Evolutionary conservation across 2,329 filamentous ascomycete species (phyloP).

Genomic region (Simplicillium aogashimaense): DNA sequence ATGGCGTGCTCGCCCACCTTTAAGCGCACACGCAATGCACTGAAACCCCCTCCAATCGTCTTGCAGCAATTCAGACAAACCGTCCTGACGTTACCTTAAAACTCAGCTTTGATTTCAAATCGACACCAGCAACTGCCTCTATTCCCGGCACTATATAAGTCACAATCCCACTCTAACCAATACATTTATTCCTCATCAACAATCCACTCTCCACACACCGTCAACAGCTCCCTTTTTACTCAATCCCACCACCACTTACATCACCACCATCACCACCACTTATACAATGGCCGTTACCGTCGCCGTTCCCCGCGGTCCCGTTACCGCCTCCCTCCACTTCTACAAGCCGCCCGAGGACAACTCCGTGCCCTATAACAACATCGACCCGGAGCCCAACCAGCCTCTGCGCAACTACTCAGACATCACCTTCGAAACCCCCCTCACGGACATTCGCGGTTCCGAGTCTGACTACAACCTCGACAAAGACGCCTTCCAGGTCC

Average conservation of each 20-base stretch:
- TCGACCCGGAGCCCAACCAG: conserved; percentile 53
- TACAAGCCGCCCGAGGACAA: conserved; percentile 51
- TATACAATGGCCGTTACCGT: conserved; percentile 26
- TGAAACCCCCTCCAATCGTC: neutral
- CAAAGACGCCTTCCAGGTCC: conserved; percentile 62
- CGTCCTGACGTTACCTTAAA: neutral
- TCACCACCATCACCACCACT: neutral
- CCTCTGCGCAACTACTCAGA: conserved; percentile 57
- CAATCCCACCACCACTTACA: neutral
- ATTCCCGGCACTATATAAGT: neutral
- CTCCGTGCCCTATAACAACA: conserved; percentile 53
- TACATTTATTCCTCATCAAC: too few species aligned
- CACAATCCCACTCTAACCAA: neutral
- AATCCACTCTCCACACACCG: neutral
- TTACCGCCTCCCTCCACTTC: conserved; percentile 56
- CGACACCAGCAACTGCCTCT: neutral
- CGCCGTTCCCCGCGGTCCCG: conserved; percentile 45
- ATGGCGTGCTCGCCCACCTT: too few species aligned
- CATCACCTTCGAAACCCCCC: conserved; percentile 37
- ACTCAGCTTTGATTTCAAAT: neutral
- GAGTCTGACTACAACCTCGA: conserved; percentile 61
- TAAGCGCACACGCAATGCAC: neutral
- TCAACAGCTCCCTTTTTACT: neutral
- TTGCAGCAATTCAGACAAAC: too few species aligned
- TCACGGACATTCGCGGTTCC: conserved; percentile 65